Conservation (phyloP, 2,329 filamentous ascomycete species). For the Neoarthrinium moseri region DNA sequence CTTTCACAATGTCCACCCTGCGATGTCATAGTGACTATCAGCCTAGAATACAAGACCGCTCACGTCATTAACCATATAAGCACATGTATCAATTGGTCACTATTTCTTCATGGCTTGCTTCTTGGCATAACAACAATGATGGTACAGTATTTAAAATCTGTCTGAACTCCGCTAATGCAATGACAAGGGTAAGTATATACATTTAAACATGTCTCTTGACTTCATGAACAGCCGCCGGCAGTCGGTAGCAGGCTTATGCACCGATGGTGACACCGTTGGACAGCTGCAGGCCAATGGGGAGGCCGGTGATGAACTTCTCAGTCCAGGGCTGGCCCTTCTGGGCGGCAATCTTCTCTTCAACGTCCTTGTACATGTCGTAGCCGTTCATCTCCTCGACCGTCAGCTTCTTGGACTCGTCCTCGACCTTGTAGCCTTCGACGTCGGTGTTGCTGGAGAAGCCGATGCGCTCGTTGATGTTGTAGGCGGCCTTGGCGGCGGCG, state of each 20-base stretch:
- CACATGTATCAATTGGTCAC: too few species aligned
- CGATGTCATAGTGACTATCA: too few species aligned
- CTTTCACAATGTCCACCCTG: too few species aligned
- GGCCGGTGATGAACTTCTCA: constrained; percentile 4
- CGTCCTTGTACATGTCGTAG: constrained; percentile 9
- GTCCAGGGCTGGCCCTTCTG: not conserved
- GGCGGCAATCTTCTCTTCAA: constrained; percentile 8
- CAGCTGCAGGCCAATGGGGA: constrained; percentile 6
- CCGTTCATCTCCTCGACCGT: constrained; percentile 10
- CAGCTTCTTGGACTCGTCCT: constrained; percentile 6
- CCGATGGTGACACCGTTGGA: constrained; percentile 5
- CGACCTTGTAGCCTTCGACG: constrained; percentile 3
- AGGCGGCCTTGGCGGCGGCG: constrained; percentile 55
- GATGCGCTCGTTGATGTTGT: constrained; percentile 64
- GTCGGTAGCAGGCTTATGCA: not conserved
- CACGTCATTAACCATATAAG: too few species aligned
- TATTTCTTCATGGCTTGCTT: too few species aligned
- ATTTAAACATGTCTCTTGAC: not conserved
- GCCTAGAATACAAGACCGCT: too few species aligned
- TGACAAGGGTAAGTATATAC: not conserved
- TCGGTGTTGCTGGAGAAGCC: constrained; percentile 27
- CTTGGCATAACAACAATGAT: too few species aligned
- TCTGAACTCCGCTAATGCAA: not conserved
- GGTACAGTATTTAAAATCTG: too few species aligned
- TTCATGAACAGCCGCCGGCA: not conserved